Evolutionary conservation across 2,329 filamentous ascomycete species (phyloP).

Genomic region (Ophiostoma quercus): DNA sequence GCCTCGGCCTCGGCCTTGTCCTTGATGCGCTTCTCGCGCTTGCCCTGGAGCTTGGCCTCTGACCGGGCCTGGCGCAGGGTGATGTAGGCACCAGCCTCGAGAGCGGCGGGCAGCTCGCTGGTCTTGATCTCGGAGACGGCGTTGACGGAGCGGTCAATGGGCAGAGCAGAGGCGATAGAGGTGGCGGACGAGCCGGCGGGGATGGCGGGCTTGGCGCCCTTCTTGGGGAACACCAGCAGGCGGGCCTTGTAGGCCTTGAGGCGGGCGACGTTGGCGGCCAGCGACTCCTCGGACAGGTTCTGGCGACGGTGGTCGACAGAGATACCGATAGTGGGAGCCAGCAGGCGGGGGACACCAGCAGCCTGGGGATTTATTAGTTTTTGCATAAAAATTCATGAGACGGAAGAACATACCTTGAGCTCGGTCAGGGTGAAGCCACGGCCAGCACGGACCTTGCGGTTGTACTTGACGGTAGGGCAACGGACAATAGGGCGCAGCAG

Average conservation of each 20-base stretch:
- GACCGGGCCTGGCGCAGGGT: conserved; percentile 78
- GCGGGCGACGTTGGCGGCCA: conserved; percentile 91
- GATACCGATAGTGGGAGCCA: conserved; percentile 95
- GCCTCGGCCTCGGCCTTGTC: conserved; percentile 78
- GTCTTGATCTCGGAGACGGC: conserved; percentile 73
- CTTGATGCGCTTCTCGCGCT: conserved; percentile 87
- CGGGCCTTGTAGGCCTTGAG: conserved; percentile 96
- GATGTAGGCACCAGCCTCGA: conserved; percentile 75
- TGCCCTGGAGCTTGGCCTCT: conserved; percentile 74
- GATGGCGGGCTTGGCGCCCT: conserved; percentile 88
- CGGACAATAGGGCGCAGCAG: conserved; percentile 92
- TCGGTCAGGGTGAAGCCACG: conserved; percentile 97
- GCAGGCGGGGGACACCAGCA: conserved; percentile 89
- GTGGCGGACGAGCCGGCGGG: conserved; percentile 69
- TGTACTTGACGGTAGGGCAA: conserved; percentile 98
- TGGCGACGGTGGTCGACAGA: conserved; percentile 91
- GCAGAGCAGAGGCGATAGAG: conserved; percentile 57
- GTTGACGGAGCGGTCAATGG: conserved; percentile 63
- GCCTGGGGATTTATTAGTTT: too few relatives aligned
- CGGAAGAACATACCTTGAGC: conserved; percentile 89
- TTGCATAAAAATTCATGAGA: too few relatives aligned
- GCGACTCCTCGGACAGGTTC: conserved; percentile 94
- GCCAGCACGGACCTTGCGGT: conserved; percentile 92
- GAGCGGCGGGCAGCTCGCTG: conserved; percentile 70
- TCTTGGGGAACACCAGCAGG: conserved; percentile 95